Conservation (phyloP, 2,329 filamentous ascomycete species). For the Exophiala phaeomuriformis region DNA sequence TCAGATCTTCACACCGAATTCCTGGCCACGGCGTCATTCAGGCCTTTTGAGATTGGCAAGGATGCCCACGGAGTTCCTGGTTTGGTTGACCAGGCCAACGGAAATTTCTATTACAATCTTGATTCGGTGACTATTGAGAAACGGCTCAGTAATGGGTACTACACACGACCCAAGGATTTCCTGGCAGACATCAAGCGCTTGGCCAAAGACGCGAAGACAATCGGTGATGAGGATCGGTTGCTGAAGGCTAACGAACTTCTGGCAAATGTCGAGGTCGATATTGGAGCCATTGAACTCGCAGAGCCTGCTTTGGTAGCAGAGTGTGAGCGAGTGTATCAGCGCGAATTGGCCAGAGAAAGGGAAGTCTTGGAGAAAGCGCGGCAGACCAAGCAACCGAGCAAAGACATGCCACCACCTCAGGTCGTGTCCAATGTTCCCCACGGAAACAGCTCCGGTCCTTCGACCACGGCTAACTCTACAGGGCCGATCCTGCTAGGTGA, state of each 20-base stretch:
- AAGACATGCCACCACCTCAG: constrained; percentile 42
- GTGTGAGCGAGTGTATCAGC: constrained; percentile 73
- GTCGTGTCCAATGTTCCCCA: constrained; percentile 47
- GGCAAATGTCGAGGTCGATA: constrained; percentile 89
- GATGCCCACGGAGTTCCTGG: constrained; percentile 74
- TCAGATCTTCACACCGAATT: constrained; percentile 54
- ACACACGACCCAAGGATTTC: constrained; percentile 84
- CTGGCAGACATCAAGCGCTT: constrained; percentile 77
- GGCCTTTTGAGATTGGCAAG: constrained; percentile 71
- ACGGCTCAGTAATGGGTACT: constrained; percentile 92
- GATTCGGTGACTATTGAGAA: constrained; percentile 91
- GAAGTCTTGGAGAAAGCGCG: constrained; percentile 54
- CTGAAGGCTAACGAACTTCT: constrained; percentile 86
- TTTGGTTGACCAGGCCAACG: constrained; percentile 64
- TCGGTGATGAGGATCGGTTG: constrained; percentile 73
- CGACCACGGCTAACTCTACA: constrained; percentile 27
- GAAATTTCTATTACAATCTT: constrained; percentile 91
- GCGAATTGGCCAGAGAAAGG: constrained; percentile 63
- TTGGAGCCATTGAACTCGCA: constrained; percentile 63
- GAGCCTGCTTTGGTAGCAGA: constrained; percentile 59
- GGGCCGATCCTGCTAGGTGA: constrained; percentile 58
- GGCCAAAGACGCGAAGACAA: constrained; percentile 72
- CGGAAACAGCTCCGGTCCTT: constrained; percentile 46
- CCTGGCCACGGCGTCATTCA: constrained; percentile 49
- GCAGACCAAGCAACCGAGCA: constrained; percentile 36